Evolutionary conservation across 495 filamentous ascomycete species (phyloP).

Genomic region (Friedmanniomyces endolithicus): DNA sequence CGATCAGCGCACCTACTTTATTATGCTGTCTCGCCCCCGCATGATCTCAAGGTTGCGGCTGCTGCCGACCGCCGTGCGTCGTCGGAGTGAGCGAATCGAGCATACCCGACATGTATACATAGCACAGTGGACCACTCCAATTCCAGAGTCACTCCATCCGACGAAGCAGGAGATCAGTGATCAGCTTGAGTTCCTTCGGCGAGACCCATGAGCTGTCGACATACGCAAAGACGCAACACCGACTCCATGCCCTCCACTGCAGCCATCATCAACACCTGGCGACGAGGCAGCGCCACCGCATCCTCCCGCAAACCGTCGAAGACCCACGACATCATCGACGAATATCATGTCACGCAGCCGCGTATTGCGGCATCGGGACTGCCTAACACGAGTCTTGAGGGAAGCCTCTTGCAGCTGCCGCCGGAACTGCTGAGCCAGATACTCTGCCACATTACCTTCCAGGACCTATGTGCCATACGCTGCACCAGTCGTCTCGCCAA

Average conservation of each 20-base stretch:
- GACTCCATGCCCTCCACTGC: neutral
- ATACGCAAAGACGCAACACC: neutral
- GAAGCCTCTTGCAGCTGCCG: neutral
- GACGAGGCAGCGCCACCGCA: neutral
- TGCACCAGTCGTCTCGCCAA: neutral
- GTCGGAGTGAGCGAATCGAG: too few species aligned
- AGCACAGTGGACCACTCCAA: too few species aligned
- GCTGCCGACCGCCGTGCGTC: too few species aligned
- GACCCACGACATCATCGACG: neutral
- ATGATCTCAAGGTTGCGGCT: too few species aligned
- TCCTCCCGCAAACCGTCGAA: neutral
- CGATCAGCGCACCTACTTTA: too few species aligned
- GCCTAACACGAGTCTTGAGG: neutral
- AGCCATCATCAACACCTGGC: neutral
- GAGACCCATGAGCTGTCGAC: neutral
- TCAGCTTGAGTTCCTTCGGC: too few species aligned
- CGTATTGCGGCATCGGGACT: neutral
- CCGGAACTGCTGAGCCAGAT: conserved; percentile 3
- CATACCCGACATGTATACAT: too few species aligned
- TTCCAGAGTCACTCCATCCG: too few species aligned
- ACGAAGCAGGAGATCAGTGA: too few species aligned
- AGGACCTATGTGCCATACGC: conserved; percentile 1
- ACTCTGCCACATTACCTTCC: neutral
- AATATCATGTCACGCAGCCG: neutral
- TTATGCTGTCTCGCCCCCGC: too few species aligned